Conservation (phyloP, 768 basidiomycete genomes). For the Kwoniella sp. region DNA sequence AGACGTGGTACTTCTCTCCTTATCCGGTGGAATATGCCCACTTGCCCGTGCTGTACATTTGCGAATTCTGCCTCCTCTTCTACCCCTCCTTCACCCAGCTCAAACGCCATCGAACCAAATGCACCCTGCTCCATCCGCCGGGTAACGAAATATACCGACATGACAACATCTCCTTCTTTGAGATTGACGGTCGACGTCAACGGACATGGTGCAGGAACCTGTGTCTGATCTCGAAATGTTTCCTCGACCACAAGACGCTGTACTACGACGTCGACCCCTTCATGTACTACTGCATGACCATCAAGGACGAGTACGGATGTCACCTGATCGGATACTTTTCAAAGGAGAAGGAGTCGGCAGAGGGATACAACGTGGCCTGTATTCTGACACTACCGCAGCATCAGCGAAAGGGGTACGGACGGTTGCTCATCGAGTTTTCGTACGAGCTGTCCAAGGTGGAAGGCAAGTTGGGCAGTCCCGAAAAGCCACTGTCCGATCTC, state of each 20-base stretch:
- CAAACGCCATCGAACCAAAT: slow-evolving; percentile 81
- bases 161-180: slow-evolving; percentile 95
- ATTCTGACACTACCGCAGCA: slow-evolving; percentile 98
- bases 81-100: slow-evolving; percentile 88
- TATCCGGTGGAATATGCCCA: slow-evolving; percentile 98
- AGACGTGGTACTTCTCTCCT: slow-evolving; percentile 99
- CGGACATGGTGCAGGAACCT: slow-evolving; percentile 94
- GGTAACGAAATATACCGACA: slow-evolving; percentile 99
- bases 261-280: slow-evolving; percentile 99
- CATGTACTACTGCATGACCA: slow-evolving; percentile 98
- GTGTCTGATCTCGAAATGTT: slow-evolving; percentile 93
- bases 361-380: slow-evolving; percentile 98
- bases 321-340: slow-evolving; percentile 98
- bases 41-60: slow-evolving; percentile 89
- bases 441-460: slow-evolving; percentile 97
- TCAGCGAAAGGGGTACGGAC: slow-evolving; percentile 92
- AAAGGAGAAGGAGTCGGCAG: slow-evolving; percentile 97
- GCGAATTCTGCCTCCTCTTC: slow-evolving; percentile 95
- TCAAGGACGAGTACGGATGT: slow-evolving; percentile 82
- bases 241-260: slow-evolving; percentile 97
- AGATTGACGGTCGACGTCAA: slow-evolving; percentile 95
- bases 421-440: slow-evolving; percentile 93
- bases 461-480: slow-evolving; percentile 89
- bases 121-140: slow-evolving; percentile 86
- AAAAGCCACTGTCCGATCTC: slow-evolving; percentile 93